Conservation (phyloP, 805 yeast genomes). For the Candida boidinii region DNA sequence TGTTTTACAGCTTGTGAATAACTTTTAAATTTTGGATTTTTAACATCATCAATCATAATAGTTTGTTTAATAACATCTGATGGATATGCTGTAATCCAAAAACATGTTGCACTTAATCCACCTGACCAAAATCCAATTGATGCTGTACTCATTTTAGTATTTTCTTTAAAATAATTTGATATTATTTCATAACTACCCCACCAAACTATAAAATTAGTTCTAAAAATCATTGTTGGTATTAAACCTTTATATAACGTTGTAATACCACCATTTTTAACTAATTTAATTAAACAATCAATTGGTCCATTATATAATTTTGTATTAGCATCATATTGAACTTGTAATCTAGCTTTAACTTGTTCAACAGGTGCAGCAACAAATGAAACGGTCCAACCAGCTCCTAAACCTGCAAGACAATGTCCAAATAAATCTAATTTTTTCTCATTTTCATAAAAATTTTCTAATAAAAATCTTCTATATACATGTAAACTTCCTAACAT, state of each 20-base stretch:
- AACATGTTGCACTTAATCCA: constrained; percentile 76
- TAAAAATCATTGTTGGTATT: constrained; percentile 76
- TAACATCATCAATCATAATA: constrained; percentile 70
- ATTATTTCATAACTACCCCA: constrained; percentile 89
- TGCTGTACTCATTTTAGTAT: constrained; percentile 60
- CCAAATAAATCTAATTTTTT: constrained; percentile 65
- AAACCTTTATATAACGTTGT: constrained; percentile 75
- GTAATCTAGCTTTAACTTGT: constrained; percentile 79
- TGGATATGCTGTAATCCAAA: constrained; percentile 88
- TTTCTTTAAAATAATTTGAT: constrained; percentile 55
- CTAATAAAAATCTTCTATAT: constrained; percentile 61
- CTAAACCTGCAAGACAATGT: constrained; percentile 63
- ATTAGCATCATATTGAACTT: constrained; percentile 79
- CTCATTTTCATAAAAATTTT: constrained; percentile 51
- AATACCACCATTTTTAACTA: constrained; percentile 54
- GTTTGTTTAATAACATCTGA: constrained; percentile 84
- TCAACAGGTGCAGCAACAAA: constrained; percentile 96
- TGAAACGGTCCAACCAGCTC: constrained; percentile 90
- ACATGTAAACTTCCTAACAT: constrained; percentile 82
- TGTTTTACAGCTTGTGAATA: constrained; percentile 67
- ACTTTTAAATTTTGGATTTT: constrained; percentile 59
- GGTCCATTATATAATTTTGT: constrained; percentile 70
- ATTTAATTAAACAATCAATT: constrained; percentile 56
- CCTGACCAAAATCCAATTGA: constrained; percentile 88
- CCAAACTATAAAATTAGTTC: constrained; percentile 83